Evolutionary conservation across 257 asterid genomes (phyloP), one percentile per base, ranked within the genome.

Genomic region (Ophiorrhiza pumila): DNA sequence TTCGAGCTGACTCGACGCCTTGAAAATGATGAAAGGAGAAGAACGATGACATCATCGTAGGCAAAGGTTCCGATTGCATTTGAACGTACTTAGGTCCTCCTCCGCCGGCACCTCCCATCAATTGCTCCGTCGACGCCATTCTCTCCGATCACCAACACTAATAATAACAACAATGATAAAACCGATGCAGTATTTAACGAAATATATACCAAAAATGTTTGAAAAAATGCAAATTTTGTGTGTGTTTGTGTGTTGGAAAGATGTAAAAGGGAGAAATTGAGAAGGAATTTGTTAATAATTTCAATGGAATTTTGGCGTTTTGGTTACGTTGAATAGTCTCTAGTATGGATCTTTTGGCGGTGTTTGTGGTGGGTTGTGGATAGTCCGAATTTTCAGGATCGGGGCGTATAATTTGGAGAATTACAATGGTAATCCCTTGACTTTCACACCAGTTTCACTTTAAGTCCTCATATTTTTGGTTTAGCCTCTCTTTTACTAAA

Each of bases 101-200:
- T 58, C 71, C 81, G 32, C 65, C 73, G 20, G 34, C 72, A 13
- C 77, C 80, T 31, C 47, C 32, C 89, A 87, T 77, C 83, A 87
- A 80, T 71, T 87, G 96, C 84, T 93, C 96, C 83, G 81, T 83
- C 76, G 92, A 85, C 78, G 85, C 82, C 98, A 91, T 92, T 56
- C 4, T 32, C 74, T 31, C 67, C 71, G 62, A 77, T 77, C 45
- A 57, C 35, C 65, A 7, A 20, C 5, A 34, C 15, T 32, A 2
- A 29, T 27, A 20, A n/a, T 37, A 31, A 42, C n/a, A n/a, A n/a
- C n/a, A n/a, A n/a, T n/a, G n/a, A n/a, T n/a, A n/a, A n/a, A n/a
- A n/a, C n/a, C n/a, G n/a, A n/a, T n/a, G n/a, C n/a, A n/a, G n/a
- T n/a, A n/a, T n/a, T n/a, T n/a, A n/a, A n/a, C n/a, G n/a, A n/a